A percentile compares a stretch with the other conserved stretches of the same genome.
These are phyloP conservation scores for peach (Prunus persica) DNA, from an alignment of 306 rosid genomes.

Conservation along the genomic window DNA sequence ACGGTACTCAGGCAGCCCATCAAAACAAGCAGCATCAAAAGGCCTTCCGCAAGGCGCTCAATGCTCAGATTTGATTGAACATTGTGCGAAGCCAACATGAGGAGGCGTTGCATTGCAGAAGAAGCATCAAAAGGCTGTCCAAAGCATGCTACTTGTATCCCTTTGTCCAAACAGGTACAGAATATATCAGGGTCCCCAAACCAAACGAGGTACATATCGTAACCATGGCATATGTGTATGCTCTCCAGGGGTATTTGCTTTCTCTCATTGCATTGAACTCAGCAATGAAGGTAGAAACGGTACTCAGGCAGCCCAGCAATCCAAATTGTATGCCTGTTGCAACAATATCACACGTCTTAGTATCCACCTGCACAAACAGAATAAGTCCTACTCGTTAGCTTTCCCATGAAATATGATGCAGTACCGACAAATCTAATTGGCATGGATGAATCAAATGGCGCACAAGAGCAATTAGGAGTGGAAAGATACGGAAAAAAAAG, in stretches of 20 bases:
- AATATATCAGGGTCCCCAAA: slow-evolving; percentile 62
- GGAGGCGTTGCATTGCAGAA: too few relatives aligned
- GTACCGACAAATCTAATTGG: too few relatives aligned
- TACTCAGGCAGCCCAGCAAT: slow-evolving; percentile 77
- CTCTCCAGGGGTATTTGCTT: slow-evolving; percentile 67
- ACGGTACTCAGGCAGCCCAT: slow-evolving; percentile 83
- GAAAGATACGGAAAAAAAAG: background rate
- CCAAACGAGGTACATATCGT: slow-evolving; percentile 55
- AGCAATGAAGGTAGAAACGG: slow-evolving; percentile 77
- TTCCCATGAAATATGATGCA: background rate
- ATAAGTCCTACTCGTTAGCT: background rate
- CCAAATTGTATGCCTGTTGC: slow-evolving; percentile 65
- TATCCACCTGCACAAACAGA: slow-evolving; percentile 49
- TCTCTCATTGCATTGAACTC: slow-evolving; percentile 84
- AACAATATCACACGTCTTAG: slow-evolving; percentile 46
- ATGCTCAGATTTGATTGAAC: too few relatives aligned
- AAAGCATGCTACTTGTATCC: too few relatives aligned
- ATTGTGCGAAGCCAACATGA: too few relatives aligned
- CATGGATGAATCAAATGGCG: background rate
- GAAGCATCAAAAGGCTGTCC: too few relatives aligned
- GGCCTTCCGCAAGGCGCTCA: too few relatives aligned
- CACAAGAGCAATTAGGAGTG: background rate
- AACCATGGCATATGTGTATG: slow-evolving; percentile 55
- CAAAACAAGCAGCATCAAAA: too few relatives aligned
- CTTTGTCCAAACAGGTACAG: slow-evolving; percentile 61